phyloP scores from a whole-genome alignment of 768 basidiomycete species.

The Boletus coccyginus region DNA sequence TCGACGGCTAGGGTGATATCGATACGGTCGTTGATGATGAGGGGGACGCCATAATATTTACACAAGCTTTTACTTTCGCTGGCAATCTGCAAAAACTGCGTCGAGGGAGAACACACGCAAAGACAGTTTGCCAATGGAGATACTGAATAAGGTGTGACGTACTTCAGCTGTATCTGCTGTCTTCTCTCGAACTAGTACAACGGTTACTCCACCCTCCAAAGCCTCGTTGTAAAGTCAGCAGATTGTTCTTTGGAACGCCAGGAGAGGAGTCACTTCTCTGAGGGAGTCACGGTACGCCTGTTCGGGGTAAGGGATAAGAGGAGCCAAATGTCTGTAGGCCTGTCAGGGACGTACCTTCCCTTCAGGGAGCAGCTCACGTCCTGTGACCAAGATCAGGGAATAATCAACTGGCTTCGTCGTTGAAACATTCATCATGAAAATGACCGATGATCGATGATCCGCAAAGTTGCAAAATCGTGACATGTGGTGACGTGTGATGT shows the following conservation, averaged over 20 bases:
- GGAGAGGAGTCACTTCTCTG: slow-evolving; percentile 54
- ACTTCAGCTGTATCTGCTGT: slow-evolving; percentile 77
- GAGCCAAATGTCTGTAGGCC: neutral
- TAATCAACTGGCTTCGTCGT: slow-evolving; percentile 44
- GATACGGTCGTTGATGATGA: slow-evolving; percentile 86
- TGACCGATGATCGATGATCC: neutral
- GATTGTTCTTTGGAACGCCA: neutral
- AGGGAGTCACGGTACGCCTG: slow-evolving; percentile 71
- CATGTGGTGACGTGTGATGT: too few relatives aligned
- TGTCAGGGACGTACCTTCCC: slow-evolving; percentile 54
- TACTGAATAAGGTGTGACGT: slow-evolving; percentile 19
- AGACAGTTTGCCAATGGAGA: neutral
- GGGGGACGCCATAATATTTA: slow-evolving; percentile 70
- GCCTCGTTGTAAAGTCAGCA: slow-evolving; percentile 43
- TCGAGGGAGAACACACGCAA: neutral
- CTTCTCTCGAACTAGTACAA: slow-evolving; percentile 92
- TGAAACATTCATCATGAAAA: too few relatives aligned
- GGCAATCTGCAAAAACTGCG: slow-evolving; percentile 77
- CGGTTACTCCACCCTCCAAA: slow-evolving; percentile 80
- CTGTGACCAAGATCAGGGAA: slow-evolving; percentile 86
- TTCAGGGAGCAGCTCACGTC: slow-evolving; percentile 69
- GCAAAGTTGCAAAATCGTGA: too few relatives aligned
- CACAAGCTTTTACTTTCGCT: slow-evolving; percentile 66
- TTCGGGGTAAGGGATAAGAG: slow-evolving; percentile 3
- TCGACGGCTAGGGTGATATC: slow-evolving; percentile 81